These are phyloP conservation scores for Sanghuangporus baumii DNA, from an alignment of 1,284 basidiomycete species.

Conservation along the genomic window DNA sequence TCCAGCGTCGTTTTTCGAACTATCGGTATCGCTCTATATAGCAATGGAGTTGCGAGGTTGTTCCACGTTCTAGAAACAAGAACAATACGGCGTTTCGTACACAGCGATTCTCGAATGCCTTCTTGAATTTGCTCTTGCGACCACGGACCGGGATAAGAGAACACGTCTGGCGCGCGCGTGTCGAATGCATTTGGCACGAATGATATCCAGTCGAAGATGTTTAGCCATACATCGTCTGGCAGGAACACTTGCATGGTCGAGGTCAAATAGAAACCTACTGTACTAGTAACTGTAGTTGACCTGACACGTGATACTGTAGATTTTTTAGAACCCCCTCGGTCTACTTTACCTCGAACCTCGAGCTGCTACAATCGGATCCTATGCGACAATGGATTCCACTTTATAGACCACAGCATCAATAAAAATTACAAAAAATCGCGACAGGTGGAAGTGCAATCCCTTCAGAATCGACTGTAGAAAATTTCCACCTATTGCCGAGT, in stretches of 20 bases:
- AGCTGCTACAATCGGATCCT: no score
- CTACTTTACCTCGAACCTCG: not conserved
- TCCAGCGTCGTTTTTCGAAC: not conserved
- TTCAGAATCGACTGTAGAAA: no score
- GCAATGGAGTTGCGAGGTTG: constrained; percentile 26
- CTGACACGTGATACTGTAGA: no score
- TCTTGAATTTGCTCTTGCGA: constrained; percentile 6
- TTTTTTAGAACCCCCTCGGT: no score
- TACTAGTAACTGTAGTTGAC: no score
- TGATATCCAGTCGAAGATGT: constrained; percentile 29
- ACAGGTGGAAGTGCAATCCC: no score
- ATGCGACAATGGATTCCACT: no score
- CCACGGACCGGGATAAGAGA: constrained; percentile 16
- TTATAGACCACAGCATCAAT: no score
- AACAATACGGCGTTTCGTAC: constrained; percentile 31
- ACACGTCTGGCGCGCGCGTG: constrained; percentile 24
- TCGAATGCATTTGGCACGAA: constrained; percentile 26
- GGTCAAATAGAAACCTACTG: not conserved
- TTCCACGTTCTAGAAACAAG: constrained; percentile 36
- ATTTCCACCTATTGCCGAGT: no score
- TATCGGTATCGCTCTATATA: constrained; percentile 23
- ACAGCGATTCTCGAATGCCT: constrained; percentile 21
- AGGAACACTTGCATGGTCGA: constrained; percentile 15
- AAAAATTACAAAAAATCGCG: no score
- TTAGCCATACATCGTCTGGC: constrained; percentile 34